A percentile compares a stretch with the other conserved stretches of the same genome.
Conservation (phyloP, 2,329 filamentous ascomycete species). For the Aureobasidium melanogenum region DNA sequence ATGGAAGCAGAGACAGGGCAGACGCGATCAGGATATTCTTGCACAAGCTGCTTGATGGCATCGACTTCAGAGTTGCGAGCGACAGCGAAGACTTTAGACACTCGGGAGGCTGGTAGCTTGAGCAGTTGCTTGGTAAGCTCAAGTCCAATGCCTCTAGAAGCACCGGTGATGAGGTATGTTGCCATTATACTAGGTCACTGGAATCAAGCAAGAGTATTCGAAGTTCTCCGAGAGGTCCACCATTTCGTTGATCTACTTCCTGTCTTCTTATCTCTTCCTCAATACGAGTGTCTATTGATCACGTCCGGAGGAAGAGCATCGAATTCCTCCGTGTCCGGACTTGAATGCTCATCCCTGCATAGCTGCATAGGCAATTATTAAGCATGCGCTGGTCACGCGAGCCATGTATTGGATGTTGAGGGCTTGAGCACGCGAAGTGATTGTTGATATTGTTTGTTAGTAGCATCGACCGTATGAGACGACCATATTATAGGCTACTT, state of each 20-base stretch:
- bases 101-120: constrained; percentile 22
- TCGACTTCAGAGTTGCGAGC: constrained; percentile 28
- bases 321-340: not conserved
- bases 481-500: not conserved
- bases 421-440: not conserved
- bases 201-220: not conserved
- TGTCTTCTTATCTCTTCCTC: not conserved
- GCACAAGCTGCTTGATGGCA: constrained; percentile 28
- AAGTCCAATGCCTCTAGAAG: constrained; percentile 29
- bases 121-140: constrained; percentile 27
- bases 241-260: not conserved
- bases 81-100: constrained; percentile 32
- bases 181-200: constrained; percentile 18
- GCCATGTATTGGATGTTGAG: not conserved
- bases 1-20: constrained; percentile 31
- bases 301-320: not conserved
- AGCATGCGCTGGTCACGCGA: not conserved
- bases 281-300: not conserved
- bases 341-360: not conserved
- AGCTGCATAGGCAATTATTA: not conserved
- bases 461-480: not conserved
- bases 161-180: constrained; percentile 28
- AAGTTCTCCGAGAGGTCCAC: too few relatives aligned
- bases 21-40: constrained; percentile 28
- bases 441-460: not conserved